phyloP scores from a whole-genome alignment of 495 filamentous ascomycete genomes.

The Jackrogersella minutella region DNA sequence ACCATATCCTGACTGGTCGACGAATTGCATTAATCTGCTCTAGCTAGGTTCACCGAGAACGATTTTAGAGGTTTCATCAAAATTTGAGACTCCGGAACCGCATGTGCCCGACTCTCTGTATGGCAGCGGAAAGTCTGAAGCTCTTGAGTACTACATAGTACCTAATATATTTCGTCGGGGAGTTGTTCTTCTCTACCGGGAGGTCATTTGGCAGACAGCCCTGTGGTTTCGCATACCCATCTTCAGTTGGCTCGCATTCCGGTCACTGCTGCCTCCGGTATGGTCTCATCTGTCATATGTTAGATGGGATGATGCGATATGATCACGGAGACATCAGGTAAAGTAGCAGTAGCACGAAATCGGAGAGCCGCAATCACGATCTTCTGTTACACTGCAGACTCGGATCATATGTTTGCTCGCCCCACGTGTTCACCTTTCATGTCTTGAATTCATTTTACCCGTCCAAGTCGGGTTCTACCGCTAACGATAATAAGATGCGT shows the following conservation, averaged over 20 bases:
- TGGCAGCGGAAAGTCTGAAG: neutral
- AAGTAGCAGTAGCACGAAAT: constrained; percentile 9
- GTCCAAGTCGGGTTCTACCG: too few relatives aligned
- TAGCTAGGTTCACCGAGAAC: constrained; percentile 1
- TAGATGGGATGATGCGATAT: neutral
- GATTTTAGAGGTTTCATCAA: constrained; percentile 13
- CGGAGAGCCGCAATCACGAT: constrained; percentile 17
- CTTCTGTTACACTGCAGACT: constrained; percentile 19
- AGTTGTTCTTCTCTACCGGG: too few relatives aligned
- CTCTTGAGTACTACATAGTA: neutral
- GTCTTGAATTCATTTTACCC: too few relatives aligned
- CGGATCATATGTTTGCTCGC: neutral
- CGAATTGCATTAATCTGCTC: constrained; percentile 6
- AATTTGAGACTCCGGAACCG: constrained; percentile 8
- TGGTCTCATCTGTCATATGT: constrained; percentile 7
- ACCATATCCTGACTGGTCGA: neutral
- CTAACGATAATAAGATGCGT: too few relatives aligned
- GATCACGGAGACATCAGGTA: neutral
- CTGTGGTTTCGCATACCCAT: neutral
- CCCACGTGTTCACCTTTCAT: neutral
- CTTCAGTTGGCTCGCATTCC: neutral
- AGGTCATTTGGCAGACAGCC: too few relatives aligned
- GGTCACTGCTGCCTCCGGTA: neutral
- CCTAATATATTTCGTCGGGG: too few relatives aligned
- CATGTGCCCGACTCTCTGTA: constrained; percentile 13